Conservation (phyloP, 495 filamentous ascomycete genomes). For the Copromyces sp. region DNA sequence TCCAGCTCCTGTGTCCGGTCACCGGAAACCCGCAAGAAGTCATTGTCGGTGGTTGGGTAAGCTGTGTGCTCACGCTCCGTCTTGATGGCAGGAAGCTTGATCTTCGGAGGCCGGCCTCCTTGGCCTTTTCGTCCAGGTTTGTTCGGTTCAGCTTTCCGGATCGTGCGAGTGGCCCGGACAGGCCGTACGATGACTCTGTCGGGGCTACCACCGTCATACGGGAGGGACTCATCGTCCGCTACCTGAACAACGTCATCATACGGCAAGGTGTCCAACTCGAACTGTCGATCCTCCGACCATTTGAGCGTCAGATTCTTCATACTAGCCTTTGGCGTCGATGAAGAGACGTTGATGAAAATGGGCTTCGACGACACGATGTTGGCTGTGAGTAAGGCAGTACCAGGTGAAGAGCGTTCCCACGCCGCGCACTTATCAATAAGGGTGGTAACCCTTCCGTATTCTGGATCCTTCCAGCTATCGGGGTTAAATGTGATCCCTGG, state of each 20-base stretch:
- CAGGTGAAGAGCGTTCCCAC: slow-evolving; percentile 32
- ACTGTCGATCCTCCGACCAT: slow-evolving; percentile 28
- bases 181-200: not conserved
- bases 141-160: not conserved
- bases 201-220: not conserved
- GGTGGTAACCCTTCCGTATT: slow-evolving; percentile 27
- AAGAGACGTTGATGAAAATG: slow-evolving; percentile 26
- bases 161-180: not conserved
- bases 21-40: slow-evolving; percentile 23
- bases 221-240: slow-evolving; percentile 7
- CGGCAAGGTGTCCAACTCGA: slow-evolving; percentile 32
- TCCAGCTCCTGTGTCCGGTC: slow-evolving; percentile 24
- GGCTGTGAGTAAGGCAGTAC: slow-evolving; percentile 15
- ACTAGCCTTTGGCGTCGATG: slow-evolving; percentile 10
- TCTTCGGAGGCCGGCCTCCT: slow-evolving; percentile 15
- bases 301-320: slow-evolving; percentile 15
- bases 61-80: slow-evolving; percentile 29
- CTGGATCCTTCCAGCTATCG: slow-evolving; percentile 25
- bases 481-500: slow-evolving; percentile 6
- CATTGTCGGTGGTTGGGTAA: slow-evolving; percentile 25
- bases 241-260: slow-evolving; percentile 27
- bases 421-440: slow-evolving; percentile 24
- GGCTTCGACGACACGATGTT: slow-evolving; percentile 20
- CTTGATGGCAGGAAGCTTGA: slow-evolving; percentile 25
- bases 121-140: not conserved